These are phyloP conservation scores for Breviolum minutum DNA, from an alignment of 73 alveolate genomes.

Conservation along the genomic window DNA sequence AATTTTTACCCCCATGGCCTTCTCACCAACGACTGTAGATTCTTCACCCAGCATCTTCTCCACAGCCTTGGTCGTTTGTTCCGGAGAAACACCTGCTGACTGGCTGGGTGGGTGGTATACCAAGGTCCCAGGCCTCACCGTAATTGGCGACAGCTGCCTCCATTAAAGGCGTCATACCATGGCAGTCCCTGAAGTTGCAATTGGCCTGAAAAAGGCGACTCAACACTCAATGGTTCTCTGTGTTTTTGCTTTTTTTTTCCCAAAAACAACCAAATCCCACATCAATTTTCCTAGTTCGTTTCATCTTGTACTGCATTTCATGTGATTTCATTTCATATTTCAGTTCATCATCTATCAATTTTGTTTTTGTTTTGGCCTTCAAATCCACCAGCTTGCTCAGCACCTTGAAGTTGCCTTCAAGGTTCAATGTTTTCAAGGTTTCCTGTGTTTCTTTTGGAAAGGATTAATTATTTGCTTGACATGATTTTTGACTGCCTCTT, in stretches of 20 bases:
- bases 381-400: constrained; percentile 76
- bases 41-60: constrained; percentile 38
- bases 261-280: no score
- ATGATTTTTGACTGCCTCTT: no score
- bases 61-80: no score
- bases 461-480: no score
- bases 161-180: constrained; percentile 42
- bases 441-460: no score
- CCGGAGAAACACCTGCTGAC: no score
- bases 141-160: constrained; percentile 43
- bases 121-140: neutral
- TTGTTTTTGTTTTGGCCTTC: neutral
- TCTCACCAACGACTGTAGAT: neutral
- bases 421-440: neutral
- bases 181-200: constrained; percentile 52
- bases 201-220: neutral
- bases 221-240: neutral
- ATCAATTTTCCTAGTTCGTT: no score
- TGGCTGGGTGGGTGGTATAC: no score
- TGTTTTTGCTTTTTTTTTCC: neutral
- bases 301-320: no score
- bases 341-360: no score
- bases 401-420: constrained; percentile 70
- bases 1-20: neutral
- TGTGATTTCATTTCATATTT: no score